Conservation (phyloP, 495 filamentous ascomycete genomes). For the Aspergillus nidulans region DNA sequence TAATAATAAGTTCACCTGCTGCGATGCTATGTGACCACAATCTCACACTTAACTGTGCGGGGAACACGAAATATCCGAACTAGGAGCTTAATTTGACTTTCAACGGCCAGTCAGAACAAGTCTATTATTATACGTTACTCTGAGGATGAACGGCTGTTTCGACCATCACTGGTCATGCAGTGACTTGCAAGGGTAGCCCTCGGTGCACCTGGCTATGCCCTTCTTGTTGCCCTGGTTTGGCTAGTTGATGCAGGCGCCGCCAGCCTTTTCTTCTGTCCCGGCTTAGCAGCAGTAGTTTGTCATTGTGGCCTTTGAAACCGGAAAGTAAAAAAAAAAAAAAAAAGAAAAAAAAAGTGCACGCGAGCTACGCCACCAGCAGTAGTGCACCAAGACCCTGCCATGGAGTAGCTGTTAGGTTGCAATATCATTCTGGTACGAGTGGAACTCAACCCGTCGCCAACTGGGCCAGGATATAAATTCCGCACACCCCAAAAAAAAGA, state of each 20-base stretch:
- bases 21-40: constrained; percentile 8
- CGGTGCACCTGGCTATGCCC: too few species aligned
- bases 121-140: neutral
- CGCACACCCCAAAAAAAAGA: neutral
- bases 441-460: neutral
- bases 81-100: neutral
- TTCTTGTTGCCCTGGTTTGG: too few species aligned
- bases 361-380: neutral
- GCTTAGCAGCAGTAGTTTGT: neutral
- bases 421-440: neutral
- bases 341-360: neutral
- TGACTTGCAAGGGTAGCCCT: neutral
- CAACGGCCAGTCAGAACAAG: neutral
- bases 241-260: neutral
- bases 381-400: neutral
- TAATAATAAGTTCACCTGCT: neutral
- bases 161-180: neutral
- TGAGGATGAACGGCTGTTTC: constrained; percentile 6
- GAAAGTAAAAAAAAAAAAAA: too few species aligned
- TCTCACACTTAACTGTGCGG: constrained; percentile 7
- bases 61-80: constrained; percentile 9
- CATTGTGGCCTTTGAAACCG: neutral
- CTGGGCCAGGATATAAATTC: neutral
- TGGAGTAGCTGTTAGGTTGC: neutral
- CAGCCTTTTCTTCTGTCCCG: neutral